These are phyloP conservation scores for Halteria grandinella DNA, from an alignment of 73 alveolate genomes.

Conservation along the genomic window DNA sequence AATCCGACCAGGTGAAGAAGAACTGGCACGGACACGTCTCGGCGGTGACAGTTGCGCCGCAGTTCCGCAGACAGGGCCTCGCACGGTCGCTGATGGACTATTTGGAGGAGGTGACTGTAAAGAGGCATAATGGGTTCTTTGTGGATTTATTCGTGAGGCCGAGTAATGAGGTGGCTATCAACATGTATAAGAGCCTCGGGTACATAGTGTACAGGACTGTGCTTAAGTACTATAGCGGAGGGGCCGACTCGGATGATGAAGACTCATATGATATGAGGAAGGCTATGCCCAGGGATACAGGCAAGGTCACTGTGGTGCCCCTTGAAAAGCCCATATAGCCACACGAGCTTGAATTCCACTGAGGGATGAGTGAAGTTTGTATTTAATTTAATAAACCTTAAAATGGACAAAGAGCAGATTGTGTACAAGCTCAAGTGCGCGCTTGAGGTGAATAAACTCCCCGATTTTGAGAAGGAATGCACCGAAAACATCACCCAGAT, in stretches of 20 bases:
- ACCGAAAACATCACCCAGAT: neutral
- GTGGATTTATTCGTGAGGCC: conserved; percentile 98
- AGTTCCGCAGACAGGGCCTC: conserved; percentile 97
- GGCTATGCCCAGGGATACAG: conserved; percentile 90
- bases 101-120: conserved; percentile 94
- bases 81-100: conserved; percentile 96
- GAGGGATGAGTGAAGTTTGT: neutral
- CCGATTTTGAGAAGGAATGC: conserved; percentile 14
- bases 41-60: conserved; percentile 99
- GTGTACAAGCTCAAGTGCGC: conserved; percentile 22
- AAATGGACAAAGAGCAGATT: conserved; percentile 40
- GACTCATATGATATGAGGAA: conserved; percentile 99
- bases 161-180: conserved; percentile 93
- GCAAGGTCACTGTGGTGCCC: too few species aligned
- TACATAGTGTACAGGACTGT: conserved; percentile 91
- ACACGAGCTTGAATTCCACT: neutral
- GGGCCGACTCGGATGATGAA: conserved; percentile 88
- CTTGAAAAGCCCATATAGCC: conserved; percentile 3
- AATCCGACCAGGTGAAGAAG: conserved; percentile 80
- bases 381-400: neutral
- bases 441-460: conserved; percentile 25
- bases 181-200: conserved; percentile 94
- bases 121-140: conserved; percentile 93
- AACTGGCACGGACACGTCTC: conserved; percentile 99
- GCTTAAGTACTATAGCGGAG: conserved; percentile 86